phyloP scores from a whole-genome alignment of 23 red algal genomes.

The Gracilaria vermiculophylla region DNA sequence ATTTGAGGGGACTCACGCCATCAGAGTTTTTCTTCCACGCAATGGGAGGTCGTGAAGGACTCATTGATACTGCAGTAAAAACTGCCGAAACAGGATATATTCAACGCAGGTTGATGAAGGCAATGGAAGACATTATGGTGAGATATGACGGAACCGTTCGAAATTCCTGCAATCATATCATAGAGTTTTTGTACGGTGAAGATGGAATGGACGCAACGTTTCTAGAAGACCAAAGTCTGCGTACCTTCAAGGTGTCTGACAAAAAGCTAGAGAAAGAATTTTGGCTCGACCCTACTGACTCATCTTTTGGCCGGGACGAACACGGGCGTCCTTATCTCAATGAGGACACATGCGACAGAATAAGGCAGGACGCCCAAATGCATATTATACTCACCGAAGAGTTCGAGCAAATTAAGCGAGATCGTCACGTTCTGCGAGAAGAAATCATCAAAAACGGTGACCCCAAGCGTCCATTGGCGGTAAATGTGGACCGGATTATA shows the following conservation, averaged over 20 bases:
- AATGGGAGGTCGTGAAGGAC: conserved; percentile 97
- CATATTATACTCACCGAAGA: conserved; percentile 64
- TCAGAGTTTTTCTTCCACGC: conserved; percentile 99
- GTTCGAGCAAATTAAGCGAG: conserved; percentile 75
- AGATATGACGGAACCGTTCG: conserved; percentile 96
- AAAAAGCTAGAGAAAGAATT: conserved; percentile 68
- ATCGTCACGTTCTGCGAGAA: conserved; percentile 76
- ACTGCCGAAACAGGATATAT: conserved; percentile 99
- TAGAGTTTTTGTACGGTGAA: conserved; percentile 99
- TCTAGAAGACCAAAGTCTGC: conserved; percentile 86
- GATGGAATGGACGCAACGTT: conserved; percentile 92
- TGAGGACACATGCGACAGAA: conserved; percentile 72
- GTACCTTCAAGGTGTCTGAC: conserved; percentile 67
- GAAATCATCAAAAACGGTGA: conserved; percentile 84
- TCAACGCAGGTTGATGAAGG: conserved; percentile 94
- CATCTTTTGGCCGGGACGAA: conserved; percentile 69
- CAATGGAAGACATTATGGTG: conserved; percentile 98
- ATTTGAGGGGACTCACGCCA: conserved; percentile 87
- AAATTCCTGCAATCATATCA: conserved; percentile 80
- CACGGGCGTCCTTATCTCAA: conserved; percentile 71
- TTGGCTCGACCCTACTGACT: conserved; percentile 71
- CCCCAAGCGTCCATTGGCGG: conserved; percentile 76
- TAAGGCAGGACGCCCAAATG: conserved; percentile 83
- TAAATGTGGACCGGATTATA: conserved; percentile 94
- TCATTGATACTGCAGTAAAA: conserved; percentile 99